Conservation (phyloP, 768 basidiomycete species). For the Mrakia blollopis region DNA sequence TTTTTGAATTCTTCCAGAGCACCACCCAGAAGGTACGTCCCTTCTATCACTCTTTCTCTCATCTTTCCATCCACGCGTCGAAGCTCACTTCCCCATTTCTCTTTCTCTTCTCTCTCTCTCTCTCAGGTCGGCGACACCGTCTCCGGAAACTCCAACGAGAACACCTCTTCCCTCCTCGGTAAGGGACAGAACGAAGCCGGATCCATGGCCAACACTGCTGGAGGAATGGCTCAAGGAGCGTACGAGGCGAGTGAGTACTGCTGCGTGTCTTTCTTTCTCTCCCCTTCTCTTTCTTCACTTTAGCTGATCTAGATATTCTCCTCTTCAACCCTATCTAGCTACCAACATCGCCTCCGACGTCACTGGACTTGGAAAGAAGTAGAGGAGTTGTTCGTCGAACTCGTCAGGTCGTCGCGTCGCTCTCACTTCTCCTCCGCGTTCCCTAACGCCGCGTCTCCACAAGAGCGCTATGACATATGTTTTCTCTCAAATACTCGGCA, state of each 20-base stretch:
- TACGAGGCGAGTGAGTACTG: neutral
- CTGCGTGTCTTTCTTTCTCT: neutral
- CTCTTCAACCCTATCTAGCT: neutral
- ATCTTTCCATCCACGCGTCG: neutral
- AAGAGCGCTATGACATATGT: too few species aligned
- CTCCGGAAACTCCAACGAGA: constrained; percentile 42
- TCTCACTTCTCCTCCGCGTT: too few species aligned
- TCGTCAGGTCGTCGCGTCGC: neutral
- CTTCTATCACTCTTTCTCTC: neutral
- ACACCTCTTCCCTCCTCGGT: constrained; percentile 22
- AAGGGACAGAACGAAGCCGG: constrained; percentile 7
- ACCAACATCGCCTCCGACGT: neutral
- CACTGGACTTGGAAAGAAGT: neutral
- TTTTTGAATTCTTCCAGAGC: too few species aligned
- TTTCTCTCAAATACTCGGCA: too few species aligned
- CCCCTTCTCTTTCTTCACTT: neutral
- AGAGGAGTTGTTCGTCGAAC: neutral
- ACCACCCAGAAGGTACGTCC: constrained; percentile 1
- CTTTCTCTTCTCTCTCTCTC: neutral
- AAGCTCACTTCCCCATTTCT: neutral
- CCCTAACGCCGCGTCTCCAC: too few species aligned
- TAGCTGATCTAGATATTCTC: neutral
- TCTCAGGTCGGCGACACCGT: constrained; percentile 36
- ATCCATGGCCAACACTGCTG: constrained; percentile 1
- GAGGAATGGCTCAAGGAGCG: neutral